Evolutionary conservation across 2,329 filamentous ascomycete species (phyloP), one percentile per base, ranked within the genome.

Genomic region (Septoria petroselini): DNA sequence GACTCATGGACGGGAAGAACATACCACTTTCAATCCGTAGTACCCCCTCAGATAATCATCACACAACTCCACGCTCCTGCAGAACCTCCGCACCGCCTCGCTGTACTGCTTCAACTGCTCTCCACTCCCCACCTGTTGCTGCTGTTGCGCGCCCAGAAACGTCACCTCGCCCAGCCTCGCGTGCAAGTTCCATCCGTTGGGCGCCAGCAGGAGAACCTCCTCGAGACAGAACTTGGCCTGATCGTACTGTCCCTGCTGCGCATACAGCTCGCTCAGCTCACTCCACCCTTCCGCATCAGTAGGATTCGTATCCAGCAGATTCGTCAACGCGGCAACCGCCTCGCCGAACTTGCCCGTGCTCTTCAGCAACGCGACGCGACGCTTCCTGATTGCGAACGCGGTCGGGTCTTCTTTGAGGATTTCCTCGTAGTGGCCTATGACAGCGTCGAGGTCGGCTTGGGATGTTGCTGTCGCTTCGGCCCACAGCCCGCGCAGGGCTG

Each of bases 181-280:
- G 68, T 96, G 90, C 57, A 95, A 81, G 86, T 95, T 97, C 91
- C 93, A 98, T 15, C 91, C 88, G 73, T 95, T 95, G 3, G 93
- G 91, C 45, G 83, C 81, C 50, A 95, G 76, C 43, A 97, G 75
- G 37, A 98, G 71, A 15, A 95, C 89, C 69, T 98, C 93, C 68
- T 98, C 93, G 37, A 95, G 73, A 53, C 89, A 85, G 69, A 86
- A 95, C 42, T 95, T 83, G 31, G 90, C 87, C 69, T 97, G 91
- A 11, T 83, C 73, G 64, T 86, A 89, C 61, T 91, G 71, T 1
- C 86, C 88, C 65, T 91, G 86, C 15, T 78, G 77, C 23, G 90
- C 77, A 70, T 98, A 97, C 54, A 96, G 72, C 66, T 95, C 89
- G 45, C 88, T 82, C 59, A 97, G 76, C 72, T 98, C 93, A 44